Conservation (phyloP, 495 filamentous ascomycete species). For the Talaromyces borbonicus region DNA sequence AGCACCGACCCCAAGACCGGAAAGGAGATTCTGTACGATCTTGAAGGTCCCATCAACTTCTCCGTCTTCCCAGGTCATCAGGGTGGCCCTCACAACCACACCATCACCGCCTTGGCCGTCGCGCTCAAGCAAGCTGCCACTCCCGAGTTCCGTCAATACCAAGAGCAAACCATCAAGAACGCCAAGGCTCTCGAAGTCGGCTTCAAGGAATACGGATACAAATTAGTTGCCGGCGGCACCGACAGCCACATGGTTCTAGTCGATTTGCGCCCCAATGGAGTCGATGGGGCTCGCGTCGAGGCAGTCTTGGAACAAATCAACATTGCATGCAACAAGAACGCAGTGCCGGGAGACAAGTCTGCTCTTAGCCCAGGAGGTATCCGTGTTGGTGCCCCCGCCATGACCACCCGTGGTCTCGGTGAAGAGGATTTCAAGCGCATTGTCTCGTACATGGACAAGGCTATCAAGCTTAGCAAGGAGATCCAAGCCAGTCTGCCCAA, state of each 20-base stretch:
- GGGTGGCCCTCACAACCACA: conserved; percentile 97
- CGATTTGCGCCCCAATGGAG: conserved; percentile 83
- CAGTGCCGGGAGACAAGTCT: conserved; percentile 89
- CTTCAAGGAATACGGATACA: conserved; percentile 75
- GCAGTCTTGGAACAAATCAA: conserved; percentile 88
- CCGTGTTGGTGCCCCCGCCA: conserved; percentile 87
- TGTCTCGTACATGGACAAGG: conserved; percentile 86
- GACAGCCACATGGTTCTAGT: conserved; percentile 94
- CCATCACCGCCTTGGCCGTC: conserved; percentile 89
- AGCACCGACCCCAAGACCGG: conserved; percentile 74
- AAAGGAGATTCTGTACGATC: conserved; percentile 73
- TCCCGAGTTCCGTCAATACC: conserved; percentile 81
- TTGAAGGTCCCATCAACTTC: conserved; percentile 88
- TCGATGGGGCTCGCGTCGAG: conserved; percentile 92
- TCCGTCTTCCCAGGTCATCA: conserved; percentile 99
- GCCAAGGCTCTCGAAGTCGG: conserved; percentile 65
- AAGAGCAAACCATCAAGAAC: conserved; percentile 77
- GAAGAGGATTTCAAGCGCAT: conserved; percentile 83
- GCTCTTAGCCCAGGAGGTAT: conserved; percentile 87
- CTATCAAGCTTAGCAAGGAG: conserved; percentile 69
- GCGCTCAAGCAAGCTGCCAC: conserved; percentile 89
- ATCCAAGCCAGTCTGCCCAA: conserved; percentile 80
- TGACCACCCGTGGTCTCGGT: conserved; percentile 89
- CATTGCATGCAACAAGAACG: conserved; percentile 98
- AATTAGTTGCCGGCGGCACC: conserved; percentile 83